Evolutionary conservation across 768 basidiomycete species (phyloP).

Genomic region (Mrakia frigida): DNA sequence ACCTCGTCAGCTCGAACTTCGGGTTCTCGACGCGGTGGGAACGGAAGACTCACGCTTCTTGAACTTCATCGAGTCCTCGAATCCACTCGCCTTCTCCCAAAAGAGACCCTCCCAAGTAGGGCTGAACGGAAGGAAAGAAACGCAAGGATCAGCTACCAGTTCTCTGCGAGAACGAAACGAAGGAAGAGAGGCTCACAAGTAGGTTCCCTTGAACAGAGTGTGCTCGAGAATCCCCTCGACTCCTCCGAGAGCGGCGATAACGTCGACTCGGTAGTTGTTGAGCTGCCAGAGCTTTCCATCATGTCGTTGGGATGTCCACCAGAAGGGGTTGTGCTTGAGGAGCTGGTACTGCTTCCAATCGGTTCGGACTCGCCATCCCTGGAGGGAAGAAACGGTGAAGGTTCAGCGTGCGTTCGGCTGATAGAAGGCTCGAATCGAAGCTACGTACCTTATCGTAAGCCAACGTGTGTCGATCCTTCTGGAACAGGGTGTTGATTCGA

Average conservation of each 20-base stretch:
- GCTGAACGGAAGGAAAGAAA: background rate
- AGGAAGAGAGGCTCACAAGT: constrained; percentile 52
- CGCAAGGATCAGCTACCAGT: background rate
- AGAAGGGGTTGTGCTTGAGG: constrained; percentile 88
- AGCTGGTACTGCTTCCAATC: constrained; percentile 98
- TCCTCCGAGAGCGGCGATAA: constrained; percentile 94
- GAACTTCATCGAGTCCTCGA: constrained; percentile 59
- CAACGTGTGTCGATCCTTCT: constrained; percentile 73
- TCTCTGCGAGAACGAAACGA: background rate
- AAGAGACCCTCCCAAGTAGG: constrained; percentile 58
- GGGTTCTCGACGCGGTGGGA: background rate
- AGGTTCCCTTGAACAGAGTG: constrained; percentile 94
- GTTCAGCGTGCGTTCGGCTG: background rate
- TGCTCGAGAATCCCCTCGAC: constrained; percentile 85
- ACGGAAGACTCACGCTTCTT: constrained; percentile 39
- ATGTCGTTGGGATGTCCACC: constrained; percentile 98
- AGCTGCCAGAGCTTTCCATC: constrained; percentile 95
- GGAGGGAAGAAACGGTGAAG: background rate
- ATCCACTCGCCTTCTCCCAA: constrained; percentile 95
- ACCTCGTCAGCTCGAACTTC: background rate
- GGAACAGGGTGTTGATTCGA: constrained; percentile 97
- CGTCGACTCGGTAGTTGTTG: constrained; percentile 97
- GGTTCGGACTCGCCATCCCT: constrained; percentile 91
- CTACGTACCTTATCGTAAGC: constrained; percentile 74
- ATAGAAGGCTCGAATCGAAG: background rate